phyloP scores from a whole-genome alignment of 2,329 filamentous ascomycete species.

The Penicillium sp. region DNA sequence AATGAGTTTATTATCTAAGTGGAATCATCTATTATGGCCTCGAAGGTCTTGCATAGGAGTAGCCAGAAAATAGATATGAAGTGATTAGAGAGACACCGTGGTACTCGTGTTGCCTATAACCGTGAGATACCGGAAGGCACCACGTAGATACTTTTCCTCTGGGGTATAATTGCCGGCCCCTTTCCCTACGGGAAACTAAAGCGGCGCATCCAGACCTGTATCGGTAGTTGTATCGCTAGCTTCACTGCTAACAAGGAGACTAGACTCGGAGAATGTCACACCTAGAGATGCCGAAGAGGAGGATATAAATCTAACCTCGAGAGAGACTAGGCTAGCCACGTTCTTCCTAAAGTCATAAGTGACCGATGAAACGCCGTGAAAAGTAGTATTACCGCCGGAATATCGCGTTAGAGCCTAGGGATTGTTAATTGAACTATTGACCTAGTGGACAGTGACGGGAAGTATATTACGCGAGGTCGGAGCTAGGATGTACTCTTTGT shows the following conservation, averaged over 20 bases:
- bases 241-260: slow-evolving; percentile 52
- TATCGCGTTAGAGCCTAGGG: slow-evolving; percentile 18
- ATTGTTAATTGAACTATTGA: slow-evolving; percentile 34
- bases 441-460: slow-evolving; percentile 28
- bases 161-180: slow-evolving; percentile 45
- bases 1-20: slow-evolving; percentile 53
- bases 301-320: slow-evolving; percentile 31
- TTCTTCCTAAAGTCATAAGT: slow-evolving; percentile 46
- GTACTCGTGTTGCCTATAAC: slow-evolving; percentile 49
- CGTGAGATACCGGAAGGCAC: slow-evolving; percentile 51
- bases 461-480: slow-evolving; percentile 30
- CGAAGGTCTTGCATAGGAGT: slow-evolving; percentile 41
- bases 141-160: slow-evolving; percentile 42
- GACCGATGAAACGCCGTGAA: slow-evolving; percentile 34
- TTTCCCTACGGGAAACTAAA: slow-evolving; percentile 49
- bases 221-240: slow-evolving; percentile 51
- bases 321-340: slow-evolving; percentile 41
- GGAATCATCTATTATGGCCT: slow-evolving; percentile 54
- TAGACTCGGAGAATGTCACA: slow-evolving; percentile 44
- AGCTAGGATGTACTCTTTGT: slow-evolving; percentile 38
- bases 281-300: slow-evolving; percentile 37
- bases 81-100: not conserved
- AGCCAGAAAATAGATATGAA: not conserved
- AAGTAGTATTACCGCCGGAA: slow-evolving; percentile 10
- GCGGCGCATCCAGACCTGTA: slow-evolving; percentile 49